Evolutionary conservation across 176 grass and related monocot genomes (phyloP).

Genomic region (Elaeis guineensis): DNA sequence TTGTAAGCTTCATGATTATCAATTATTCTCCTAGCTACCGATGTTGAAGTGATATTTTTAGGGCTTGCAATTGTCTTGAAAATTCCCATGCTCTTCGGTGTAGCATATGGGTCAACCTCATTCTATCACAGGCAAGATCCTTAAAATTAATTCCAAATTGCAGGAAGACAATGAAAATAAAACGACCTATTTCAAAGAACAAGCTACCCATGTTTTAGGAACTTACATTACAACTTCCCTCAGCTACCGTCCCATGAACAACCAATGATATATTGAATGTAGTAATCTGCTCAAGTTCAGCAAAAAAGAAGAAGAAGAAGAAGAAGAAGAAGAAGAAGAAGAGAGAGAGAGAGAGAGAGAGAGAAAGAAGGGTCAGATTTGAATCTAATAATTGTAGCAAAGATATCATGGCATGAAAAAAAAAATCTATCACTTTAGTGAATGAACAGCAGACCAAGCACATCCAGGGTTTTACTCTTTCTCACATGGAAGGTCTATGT

Average conservation of each 20-base stretch:
- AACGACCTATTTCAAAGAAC: too few relatives aligned
- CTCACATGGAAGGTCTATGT: too few relatives aligned
- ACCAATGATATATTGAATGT: constrained; percentile 83
- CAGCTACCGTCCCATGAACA: constrained; percentile 63
- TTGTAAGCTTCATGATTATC: constrained; percentile 81
- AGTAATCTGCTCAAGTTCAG: constrained; percentile 29
- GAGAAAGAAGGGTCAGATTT: background rate
- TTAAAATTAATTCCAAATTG: constrained; percentile 22
- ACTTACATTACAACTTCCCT: constrained; percentile 53
- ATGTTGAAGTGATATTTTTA: constrained; percentile 57
- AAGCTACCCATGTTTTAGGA: background rate
- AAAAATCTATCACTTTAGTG: too few relatives aligned
- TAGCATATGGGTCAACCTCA: constrained; percentile 50
- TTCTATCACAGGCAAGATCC: constrained; percentile 22
- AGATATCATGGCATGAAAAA: too few relatives aligned
- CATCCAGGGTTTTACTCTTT: too few relatives aligned
- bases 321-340: too few relatives aligned
- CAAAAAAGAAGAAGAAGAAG: background rate
- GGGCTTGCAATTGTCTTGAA: constrained; percentile 66
- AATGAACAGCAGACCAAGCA: too few relatives aligned
- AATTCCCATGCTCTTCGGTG: constrained; percentile 78
- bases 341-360: too few relatives aligned
- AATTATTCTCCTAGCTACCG: constrained; percentile 61
- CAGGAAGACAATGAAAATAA: background rate
- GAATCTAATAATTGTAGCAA: too few relatives aligned